Evolutionary conservation across 1,284 basidiomycete species (phyloP), one percentile per base, ranked within the genome.

Genomic region (Earliella scabrosa): DNA sequence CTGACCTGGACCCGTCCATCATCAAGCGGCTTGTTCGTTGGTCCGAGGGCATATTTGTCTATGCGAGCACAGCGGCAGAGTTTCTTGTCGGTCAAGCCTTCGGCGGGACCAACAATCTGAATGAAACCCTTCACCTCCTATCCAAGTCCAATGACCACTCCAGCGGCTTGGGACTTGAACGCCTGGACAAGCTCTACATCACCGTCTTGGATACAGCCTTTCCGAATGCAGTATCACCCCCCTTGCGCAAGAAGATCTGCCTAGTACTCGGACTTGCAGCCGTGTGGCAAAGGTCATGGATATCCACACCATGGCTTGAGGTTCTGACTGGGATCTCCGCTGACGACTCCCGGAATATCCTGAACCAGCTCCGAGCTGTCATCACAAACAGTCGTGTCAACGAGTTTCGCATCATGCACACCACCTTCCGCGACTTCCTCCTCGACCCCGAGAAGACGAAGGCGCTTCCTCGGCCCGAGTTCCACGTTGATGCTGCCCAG

Each of bases 391-490:
- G 57, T n/a, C 11, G 11, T 13, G 43, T 52, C 27, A 38, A 26
- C 1, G n/a, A 31, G 10, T 41, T 57, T 35, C 47, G 52, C 18
- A n/a, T n/a, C n/a, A n/a, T n/a, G n/a, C n/a, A n/a, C n/a, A n/a
- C n/a, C n/a, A n/a, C n/a, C n/a, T n/a, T 60, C 49, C 31, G 39
- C 24, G 54, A 45, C 20, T 60, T 60, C 35, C 49, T 60, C 32
- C n/a, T n/a, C n/a, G n/a, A n/a, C n/a, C n/a, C n/a, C n/a, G n/a
- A n/a, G n/a, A n/a, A n/a, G n/a, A n/a, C n/a, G n/a, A n/a, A n/a
- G n/a, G n/a, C n/a, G n/a, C n/a, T n/a, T n/a, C n/a, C n/a, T n/a
- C n/a, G n/a, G n/a, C n/a, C n/a, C n/a, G n/a, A n/a, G n/a, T n/a
- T n/a, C n/a, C n/a, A n/a, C n/a, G n/a, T n/a, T n/a, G n/a, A n/a